Base-by-base conservation (phyloP, 2,329 filamentous ascomycete genomes). In the Bipolaris oryzae region DNA sequence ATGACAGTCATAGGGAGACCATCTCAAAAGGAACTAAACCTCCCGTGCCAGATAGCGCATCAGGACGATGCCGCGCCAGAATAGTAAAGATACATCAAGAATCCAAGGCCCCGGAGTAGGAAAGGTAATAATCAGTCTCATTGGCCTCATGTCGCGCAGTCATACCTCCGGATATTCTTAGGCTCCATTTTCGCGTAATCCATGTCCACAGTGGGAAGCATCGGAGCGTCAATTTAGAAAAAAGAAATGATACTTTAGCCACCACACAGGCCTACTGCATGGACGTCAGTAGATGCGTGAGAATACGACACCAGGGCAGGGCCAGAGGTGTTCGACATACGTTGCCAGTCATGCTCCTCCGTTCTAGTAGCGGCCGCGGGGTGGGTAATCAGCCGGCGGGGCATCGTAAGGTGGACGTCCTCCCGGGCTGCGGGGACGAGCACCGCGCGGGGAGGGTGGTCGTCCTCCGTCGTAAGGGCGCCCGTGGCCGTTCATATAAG, bases 401-500 rank as follows among this genome's bases (percentile, higher is more conserved):
- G 65, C 64, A 45, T 79, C 67, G 71, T 87, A 83, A 58, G 80
- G 78, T 69, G 62, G 87, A 84, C 70, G 89, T 84, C 71, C 89
- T 85, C 63, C 87, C 81, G 66, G 87, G 84, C 71, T 76, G 50
- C 68, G 71, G 33, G 71, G 74, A 42, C 71, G 73, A 62, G 66
- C 68, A 62, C 72, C 72, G 53, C 76, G 71, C 10, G 75, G 76
- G 46, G 76, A 77, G 15, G 74, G 74, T 34, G 81, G 80, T 50
- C 81, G 80, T 53, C 76, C 79, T 59, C 64, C 67, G 56, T 82
- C 81, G 67, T 85, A 85, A 39, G 82, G 81, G 62, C 83, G 79
- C 53, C 84, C 82, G 61, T 84, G 81, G 55, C 84, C 82, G 71
- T 87, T 84, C 70, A 82, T 69, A 74, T 88, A 88, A 3, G 84